Conservation (phyloP, 2,329 filamentous ascomycete genomes). For the Penicillium expansum region DNA sequence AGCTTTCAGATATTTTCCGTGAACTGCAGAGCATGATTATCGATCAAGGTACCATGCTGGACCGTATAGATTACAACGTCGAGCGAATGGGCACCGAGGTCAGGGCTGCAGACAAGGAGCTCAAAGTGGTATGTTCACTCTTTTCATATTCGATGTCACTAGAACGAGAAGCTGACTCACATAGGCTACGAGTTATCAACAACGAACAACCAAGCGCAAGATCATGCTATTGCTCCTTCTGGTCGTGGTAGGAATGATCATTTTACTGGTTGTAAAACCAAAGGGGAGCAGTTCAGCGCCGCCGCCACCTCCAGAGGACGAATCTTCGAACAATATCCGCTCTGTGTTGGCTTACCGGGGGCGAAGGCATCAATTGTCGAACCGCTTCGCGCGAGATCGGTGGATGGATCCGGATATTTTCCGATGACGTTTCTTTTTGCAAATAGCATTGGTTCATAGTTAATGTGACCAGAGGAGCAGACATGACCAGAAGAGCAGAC, state of each 20-base stretch:
- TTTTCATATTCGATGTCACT: neutral
- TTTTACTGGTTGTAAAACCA: constrained; percentile 76
- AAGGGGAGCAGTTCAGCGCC: constrained; percentile 45
- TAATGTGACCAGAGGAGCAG: constrained; percentile 2
- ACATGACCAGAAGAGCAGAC: neutral
- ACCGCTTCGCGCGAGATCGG: constrained; percentile 27
- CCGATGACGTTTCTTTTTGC: constrained; percentile 23
- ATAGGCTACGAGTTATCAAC: constrained; percentile 78
- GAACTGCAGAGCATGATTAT: constrained; percentile 96
- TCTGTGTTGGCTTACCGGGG: constrained; percentile 22
- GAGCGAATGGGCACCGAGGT: constrained; percentile 93
- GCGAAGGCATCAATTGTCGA: constrained; percentile 23
- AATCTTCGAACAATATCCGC: constrained; percentile 25
- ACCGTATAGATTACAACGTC: constrained; percentile 97
- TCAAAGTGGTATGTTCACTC: constrained; percentile 62
- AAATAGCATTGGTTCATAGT: constrained; percentile 19
- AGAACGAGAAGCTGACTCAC: neutral
- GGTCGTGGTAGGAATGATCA: constrained; percentile 81
- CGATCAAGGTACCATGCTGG: constrained; percentile 84
- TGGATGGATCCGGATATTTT: constrained; percentile 39
- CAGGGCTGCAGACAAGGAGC: constrained; percentile 87
- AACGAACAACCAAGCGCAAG: constrained; percentile 83
- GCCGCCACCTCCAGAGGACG: constrained; percentile 24
- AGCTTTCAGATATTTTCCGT: constrained; percentile 92
- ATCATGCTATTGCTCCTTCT: constrained; percentile 85